Conservation (phyloP, 2,329 filamentous ascomycete genomes). For the Ascochyta pisi region DNA sequence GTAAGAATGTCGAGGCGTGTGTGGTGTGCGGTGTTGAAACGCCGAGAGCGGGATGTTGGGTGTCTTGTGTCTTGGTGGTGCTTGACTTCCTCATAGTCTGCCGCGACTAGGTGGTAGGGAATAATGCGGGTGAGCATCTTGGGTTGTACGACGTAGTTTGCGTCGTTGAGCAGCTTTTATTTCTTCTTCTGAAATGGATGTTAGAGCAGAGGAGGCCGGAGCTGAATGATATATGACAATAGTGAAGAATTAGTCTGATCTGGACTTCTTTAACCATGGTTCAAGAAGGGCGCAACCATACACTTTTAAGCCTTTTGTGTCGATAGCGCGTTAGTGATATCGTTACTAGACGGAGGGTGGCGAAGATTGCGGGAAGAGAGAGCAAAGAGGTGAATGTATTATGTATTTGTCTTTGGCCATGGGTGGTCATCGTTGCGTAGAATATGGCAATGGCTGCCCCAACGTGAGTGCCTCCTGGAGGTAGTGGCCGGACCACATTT, state of each 20-base stretch:
- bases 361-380: too few species aligned
- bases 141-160: background rate
- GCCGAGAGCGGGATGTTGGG: slow-evolving; percentile 1
- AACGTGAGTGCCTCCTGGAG: background rate
- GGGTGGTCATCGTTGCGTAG: background rate
- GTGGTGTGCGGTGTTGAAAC: slow-evolving; percentile 24
- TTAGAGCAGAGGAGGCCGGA: too few species aligned
- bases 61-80: slow-evolving; percentile 15
- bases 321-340: too few species aligned
- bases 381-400: background rate
- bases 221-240: too few species aligned
- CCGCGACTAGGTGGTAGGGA: slow-evolving; percentile 15
- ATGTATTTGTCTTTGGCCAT: background rate
- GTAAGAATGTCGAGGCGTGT: slow-evolving; percentile 8
- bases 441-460: background rate
- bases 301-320: too few species aligned
- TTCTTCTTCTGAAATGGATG: too few species aligned
- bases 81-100: slow-evolving; percentile 1
- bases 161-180: background rate
- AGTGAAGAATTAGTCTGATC: too few species aligned
- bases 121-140: slow-evolving; percentile 19
- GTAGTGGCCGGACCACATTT: background rate
- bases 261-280: too few species aligned
- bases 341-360: too few species aligned
- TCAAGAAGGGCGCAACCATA: too few species aligned